Conservation (phyloP, 352 stramenopile species). For the Phytopythium ostracodes region DNA sequence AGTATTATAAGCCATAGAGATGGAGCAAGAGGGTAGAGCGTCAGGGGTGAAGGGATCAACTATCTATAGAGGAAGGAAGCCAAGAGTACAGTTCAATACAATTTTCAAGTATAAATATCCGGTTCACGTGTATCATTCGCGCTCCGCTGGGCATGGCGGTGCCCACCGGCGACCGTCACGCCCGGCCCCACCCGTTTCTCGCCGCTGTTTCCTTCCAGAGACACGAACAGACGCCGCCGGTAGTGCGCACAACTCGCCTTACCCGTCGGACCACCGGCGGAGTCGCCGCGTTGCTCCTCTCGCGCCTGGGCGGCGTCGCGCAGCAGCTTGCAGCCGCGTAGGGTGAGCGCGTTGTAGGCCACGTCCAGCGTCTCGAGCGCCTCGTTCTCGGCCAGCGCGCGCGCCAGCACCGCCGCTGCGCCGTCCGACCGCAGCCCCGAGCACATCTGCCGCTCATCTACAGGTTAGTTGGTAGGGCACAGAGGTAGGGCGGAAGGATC, state of each 20-base stretch:
- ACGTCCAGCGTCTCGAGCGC: slow-evolving; percentile 50
- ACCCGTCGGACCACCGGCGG: neutral
- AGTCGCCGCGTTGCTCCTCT: slow-evolving; percentile 9
- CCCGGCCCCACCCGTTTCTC: neutral
- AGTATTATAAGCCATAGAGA: neutral
- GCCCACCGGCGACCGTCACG: neutral
- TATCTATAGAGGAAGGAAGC: neutral
- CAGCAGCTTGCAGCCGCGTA: slow-evolving; percentile 68
- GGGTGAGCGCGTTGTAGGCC: slow-evolving; percentile 76
- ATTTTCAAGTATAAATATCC: slow-evolving; percentile 4
- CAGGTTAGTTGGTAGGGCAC: neutral
- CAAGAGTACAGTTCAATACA: slow-evolving; percentile 6
- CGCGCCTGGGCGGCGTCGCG: slow-evolving; percentile 36
- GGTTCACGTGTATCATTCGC: neutral
- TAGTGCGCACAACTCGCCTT: neutral
- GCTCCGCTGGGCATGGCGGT: neutral
- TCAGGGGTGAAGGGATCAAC: too few relatives aligned
- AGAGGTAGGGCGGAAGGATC: neutral
- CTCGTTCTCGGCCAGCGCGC: slow-evolving; percentile 35
- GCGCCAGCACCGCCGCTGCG: slow-evolving; percentile 43
- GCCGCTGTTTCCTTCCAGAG: slow-evolving; percentile 4
- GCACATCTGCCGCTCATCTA: slow-evolving; percentile 28
- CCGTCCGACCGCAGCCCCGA: slow-evolving; percentile 62
- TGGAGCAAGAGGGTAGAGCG: too few relatives aligned
- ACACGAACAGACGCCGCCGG: neutral